Conservation (phyloP, 306 rosid genomes). For the Carpinus fangiana region DNA sequence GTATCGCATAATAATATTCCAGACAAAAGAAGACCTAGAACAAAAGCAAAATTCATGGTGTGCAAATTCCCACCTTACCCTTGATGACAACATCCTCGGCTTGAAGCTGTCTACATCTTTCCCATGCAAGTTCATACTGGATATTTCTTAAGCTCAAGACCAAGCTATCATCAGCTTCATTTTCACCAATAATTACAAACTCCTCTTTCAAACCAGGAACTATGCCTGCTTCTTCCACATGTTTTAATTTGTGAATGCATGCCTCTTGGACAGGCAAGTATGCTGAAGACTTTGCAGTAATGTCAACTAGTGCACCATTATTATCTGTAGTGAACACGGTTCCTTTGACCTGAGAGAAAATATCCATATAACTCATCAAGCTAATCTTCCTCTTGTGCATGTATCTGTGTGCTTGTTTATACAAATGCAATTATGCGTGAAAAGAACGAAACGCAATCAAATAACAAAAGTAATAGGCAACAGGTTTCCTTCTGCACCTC, state of each 20-base stretch:
- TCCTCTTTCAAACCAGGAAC: slow-evolving; percentile 74
- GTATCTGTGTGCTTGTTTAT: background rate
- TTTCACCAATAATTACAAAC: slow-evolving; percentile 80
- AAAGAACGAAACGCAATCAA: background rate
- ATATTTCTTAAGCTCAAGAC: slow-evolving; percentile 71
- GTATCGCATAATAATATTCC: slow-evolving; percentile 5
- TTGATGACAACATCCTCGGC: slow-evolving; percentile 92
- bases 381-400: background rate
- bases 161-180: slow-evolving; percentile 75
- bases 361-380: slow-evolving; percentile 8
- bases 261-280: slow-evolving; percentile 86
- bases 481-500: background rate
- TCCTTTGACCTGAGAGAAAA: slow-evolving; percentile 71
- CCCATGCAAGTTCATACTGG: slow-evolving; percentile 91
- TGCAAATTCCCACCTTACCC: slow-evolving; percentile 83
- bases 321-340: slow-evolving; percentile 66
- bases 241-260: slow-evolving; percentile 60
- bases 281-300: slow-evolving; percentile 82
- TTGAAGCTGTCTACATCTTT: slow-evolving; percentile 93
- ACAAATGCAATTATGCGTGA: background rate
- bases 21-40: slow-evolving; percentile 13
- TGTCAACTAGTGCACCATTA: slow-evolving; percentile 83
- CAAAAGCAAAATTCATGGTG: slow-evolving; percentile 4
- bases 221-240: slow-evolving; percentile 80
- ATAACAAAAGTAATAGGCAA: background rate